Percentiles rank a stretch among this genome's conserved stretches.
These are phyloP conservation scores for Scleroderma bovista DNA, from an alignment of 768 basidiomycete species.

Conservation along the genomic window DNA sequence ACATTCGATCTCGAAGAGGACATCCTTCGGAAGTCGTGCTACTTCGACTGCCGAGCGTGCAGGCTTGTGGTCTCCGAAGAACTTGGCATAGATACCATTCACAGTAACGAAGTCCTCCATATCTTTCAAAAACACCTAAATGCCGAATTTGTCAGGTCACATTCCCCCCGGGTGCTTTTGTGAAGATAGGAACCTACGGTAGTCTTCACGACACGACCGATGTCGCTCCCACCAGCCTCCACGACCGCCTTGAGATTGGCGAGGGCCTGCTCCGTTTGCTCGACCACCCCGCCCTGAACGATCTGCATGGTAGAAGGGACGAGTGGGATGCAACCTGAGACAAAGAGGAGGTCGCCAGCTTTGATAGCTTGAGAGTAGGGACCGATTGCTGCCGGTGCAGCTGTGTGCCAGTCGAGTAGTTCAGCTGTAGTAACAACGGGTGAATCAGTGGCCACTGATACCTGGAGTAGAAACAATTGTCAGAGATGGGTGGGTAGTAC, in stretches of 20 bases:
- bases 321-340: slow-evolving; percentile 85
- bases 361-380: slow-evolving; percentile 89
- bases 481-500: slow-evolving; percentile 33
- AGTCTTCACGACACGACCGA: slow-evolving; percentile 84
- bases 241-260: slow-evolving; percentile 83
- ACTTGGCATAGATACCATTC: slow-evolving; percentile 75
- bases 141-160: not conserved
- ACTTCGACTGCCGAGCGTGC: slow-evolving; percentile 93
- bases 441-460: slow-evolving; percentile 6
- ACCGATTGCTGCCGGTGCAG: slow-evolving; percentile 73
- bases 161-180: not conserved
- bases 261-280: slow-evolving; percentile 78
- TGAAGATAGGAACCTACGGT: slow-evolving; percentile 53
- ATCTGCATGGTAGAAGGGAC: slow-evolving; percentile 67
- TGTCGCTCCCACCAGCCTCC: slow-evolving; percentile 71
- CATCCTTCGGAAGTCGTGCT: slow-evolving; percentile 82
- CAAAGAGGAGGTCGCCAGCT: slow-evolving; percentile 78
- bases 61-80: slow-evolving; percentile 90
- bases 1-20: slow-evolving; percentile 88
- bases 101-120: slow-evolving; percentile 88
- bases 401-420: slow-evolving; percentile 33
- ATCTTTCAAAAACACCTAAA: slow-evolving; percentile 82
- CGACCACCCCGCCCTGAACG: slow-evolving; percentile 70
- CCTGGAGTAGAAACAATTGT: slow-evolving; percentile 30
- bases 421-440: not conserved